These are phyloP conservation scores for Tetradesmus obliquus DNA, from an alignment of 139 green algal species.

Conservation along the genomic window DNA sequence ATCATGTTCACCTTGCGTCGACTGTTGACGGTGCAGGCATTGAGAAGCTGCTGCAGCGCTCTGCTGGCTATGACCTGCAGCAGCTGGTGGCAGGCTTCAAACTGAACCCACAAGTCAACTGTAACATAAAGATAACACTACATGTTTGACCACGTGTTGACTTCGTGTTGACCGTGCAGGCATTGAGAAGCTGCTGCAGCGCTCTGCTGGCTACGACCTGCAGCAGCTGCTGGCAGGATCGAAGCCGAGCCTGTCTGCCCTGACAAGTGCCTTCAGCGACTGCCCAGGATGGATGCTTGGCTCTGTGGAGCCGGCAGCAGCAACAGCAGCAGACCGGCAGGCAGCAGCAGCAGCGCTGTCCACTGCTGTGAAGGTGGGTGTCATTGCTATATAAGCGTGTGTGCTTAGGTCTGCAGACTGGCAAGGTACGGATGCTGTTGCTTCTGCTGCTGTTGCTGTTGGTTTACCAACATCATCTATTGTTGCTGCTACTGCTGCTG, in stretches of 20 bases:
- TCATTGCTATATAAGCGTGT: not conserved
- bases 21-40: conserved; percentile 55
- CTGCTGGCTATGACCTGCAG: conserved; percentile 78
- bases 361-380: conserved; percentile 66
- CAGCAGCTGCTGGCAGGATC: conserved; percentile 66
- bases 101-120: not conserved
- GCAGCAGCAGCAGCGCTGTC: conserved; percentile 53
- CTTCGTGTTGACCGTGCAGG: conserved; percentile 53
- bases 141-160: not conserved
- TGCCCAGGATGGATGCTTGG: conserved; percentile 68
- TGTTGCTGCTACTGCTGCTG: not conserved
- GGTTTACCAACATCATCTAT: not conserved
- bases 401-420: not conserved
- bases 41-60: conserved; percentile 70
- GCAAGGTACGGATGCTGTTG: not conserved
- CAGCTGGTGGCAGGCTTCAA: conserved; percentile 61
- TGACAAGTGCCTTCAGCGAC: conserved; percentile 40
- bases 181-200: conserved; percentile 72
- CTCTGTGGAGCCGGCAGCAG: conserved; percentile 56
- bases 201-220: conserved; percentile 79
- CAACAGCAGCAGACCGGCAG: conserved; percentile 58
- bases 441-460: not conserved
- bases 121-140: too few relatives aligned
- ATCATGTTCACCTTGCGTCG: not conserved
- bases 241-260: not conserved